Conservation (phyloP, 2,329 filamentous ascomycete genomes). For the Penicillium italicum region DNA sequence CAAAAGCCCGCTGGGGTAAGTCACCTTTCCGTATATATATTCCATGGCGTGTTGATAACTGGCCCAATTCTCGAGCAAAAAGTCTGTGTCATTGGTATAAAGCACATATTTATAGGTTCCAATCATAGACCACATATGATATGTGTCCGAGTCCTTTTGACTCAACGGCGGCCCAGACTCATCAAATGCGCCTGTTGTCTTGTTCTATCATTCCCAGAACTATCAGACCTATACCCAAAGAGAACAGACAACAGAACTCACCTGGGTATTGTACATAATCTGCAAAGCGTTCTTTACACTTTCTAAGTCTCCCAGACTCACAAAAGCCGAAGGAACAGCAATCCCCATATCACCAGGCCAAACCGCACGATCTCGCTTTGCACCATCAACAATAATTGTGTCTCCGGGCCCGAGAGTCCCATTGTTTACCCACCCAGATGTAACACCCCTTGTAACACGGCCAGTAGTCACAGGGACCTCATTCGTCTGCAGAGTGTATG, state of each 20-base stretch:
- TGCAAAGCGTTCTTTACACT: constrained; percentile 49
- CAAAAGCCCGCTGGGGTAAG: constrained; percentile 45
- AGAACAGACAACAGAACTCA: constrained; percentile 2
- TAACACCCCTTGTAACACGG: constrained; percentile 30
- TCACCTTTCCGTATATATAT: constrained; percentile 45
- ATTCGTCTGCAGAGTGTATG: constrained; percentile 52
- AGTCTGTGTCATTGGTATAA: constrained; percentile 52
- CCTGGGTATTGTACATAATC: constrained; percentile 47
- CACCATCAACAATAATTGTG: constrained; percentile 45
- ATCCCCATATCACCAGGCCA: constrained; percentile 52
- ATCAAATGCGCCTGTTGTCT: constrained; percentile 33
- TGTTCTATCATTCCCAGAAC: constrained; percentile 13
- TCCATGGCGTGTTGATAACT: constrained; percentile 50
- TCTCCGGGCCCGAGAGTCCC: constrained; percentile 40
- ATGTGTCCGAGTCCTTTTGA: constrained; percentile 35
- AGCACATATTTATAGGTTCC: constrained; percentile 58
- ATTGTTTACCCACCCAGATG: constrained; percentile 40
- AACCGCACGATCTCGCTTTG: constrained; percentile 44
- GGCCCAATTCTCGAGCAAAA: constrained; percentile 48
- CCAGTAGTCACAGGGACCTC: constrained; percentile 39
- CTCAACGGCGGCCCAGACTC: constrained; percentile 37
- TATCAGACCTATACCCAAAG: not conserved
- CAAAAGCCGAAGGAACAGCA: constrained; percentile 45
- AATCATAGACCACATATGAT: constrained; percentile 54
- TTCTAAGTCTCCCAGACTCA: constrained; percentile 45